Conservation (phyloP, 2,329 filamentous ascomycete genomes). For the Bertia moriformis region DNA sequence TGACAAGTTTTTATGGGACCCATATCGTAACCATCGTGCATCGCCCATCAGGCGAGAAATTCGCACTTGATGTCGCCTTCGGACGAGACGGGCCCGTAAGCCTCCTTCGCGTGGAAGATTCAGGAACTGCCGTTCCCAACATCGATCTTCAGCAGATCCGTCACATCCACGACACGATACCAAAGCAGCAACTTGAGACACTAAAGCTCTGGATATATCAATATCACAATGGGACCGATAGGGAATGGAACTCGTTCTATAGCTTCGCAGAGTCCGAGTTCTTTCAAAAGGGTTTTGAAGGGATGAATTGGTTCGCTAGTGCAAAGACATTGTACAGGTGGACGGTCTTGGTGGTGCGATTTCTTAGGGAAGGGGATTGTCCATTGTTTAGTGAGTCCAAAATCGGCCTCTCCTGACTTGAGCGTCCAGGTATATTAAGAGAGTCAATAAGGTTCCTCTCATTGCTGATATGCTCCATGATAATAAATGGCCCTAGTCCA, state of each 20-base stretch:
- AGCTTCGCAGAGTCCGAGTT: slow-evolving; percentile 55
- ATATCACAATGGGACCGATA: slow-evolving; percentile 29
- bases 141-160: slow-evolving; percentile 41
- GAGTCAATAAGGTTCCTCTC: slow-evolving; percentile 7
- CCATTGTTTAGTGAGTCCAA: too few relatives aligned
- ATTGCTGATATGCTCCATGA: slow-evolving; percentile 15
- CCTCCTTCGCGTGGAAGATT: slow-evolving; percentile 37
- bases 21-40: slow-evolving; percentile 50
- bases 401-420: not conserved
- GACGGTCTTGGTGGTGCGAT: slow-evolving; percentile 34
- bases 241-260: slow-evolving; percentile 45
- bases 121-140: slow-evolving; percentile 25
- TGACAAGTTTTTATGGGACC: too few relatives aligned
- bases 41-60: slow-evolving; percentile 29
- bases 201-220: slow-evolving; percentile 49
- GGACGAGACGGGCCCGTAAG: slow-evolving; percentile 44
- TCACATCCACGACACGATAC: slow-evolving; percentile 31
- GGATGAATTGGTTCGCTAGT: slow-evolving; percentile 43
- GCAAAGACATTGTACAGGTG: slow-evolving; percentile 36
- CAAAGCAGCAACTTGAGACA: slow-evolving; percentile 23
- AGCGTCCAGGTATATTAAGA: not conserved
- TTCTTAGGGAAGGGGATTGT: slow-evolving; percentile 28
- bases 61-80: slow-evolving; percentile 47
- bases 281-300: slow-evolving; percentile 40
- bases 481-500: slow-evolving; percentile 16